These are phyloP conservation scores for Calonectria honghensis DNA, from an alignment of 2,329 filamentous ascomycete genomes.

Conservation along the genomic window DNA sequence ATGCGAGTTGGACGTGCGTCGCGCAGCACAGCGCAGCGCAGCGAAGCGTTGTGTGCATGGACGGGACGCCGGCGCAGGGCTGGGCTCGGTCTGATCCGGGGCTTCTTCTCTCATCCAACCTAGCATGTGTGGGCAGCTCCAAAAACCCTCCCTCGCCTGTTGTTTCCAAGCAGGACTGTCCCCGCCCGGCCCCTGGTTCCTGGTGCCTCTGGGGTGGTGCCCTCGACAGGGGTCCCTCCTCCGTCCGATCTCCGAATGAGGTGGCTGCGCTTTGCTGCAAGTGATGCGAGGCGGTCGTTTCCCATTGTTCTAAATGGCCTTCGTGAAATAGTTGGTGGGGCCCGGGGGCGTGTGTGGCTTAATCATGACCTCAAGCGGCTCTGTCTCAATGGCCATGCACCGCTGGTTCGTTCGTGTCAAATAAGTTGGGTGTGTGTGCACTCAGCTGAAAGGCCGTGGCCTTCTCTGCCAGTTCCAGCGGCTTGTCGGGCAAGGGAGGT, in stretches of 20 bases:
- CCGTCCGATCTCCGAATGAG: slow-evolving; percentile 41
- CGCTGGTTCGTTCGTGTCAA: slow-evolving; percentile 28
- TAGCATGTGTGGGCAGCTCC: background rate
- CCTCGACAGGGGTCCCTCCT: slow-evolving; percentile 45
- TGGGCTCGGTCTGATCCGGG: slow-evolving; percentile 33
- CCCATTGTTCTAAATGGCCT: slow-evolving; percentile 19
- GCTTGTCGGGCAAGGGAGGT: slow-evolving; percentile 4
- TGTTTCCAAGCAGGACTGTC: slow-evolving; percentile 21
- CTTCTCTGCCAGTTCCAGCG: slow-evolving; percentile 13
- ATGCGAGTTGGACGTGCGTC: slow-evolving; percentile 31
- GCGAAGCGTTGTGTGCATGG: slow-evolving; percentile 45
- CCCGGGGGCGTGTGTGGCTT: slow-evolving; percentile 19
- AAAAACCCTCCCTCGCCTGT: slow-evolving; percentile 14
- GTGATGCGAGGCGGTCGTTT: slow-evolving; percentile 43
- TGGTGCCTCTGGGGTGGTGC: slow-evolving; percentile 18
- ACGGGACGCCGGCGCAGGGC: slow-evolving; percentile 30
- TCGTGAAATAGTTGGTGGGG: slow-evolving; percentile 29
- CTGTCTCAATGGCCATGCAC: slow-evolving; percentile 28
- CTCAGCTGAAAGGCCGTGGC: background rate
- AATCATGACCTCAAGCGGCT: slow-evolving; percentile 23
- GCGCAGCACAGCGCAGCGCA: slow-evolving; percentile 42
- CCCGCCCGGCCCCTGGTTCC: slow-evolving; percentile 40
- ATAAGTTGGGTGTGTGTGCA: slow-evolving; percentile 37
- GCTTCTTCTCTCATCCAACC: slow-evolving; percentile 14
- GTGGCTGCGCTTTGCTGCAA: slow-evolving; percentile 47